These are phyloP conservation scores for Aurinia saxatilis DNA, from an alignment of 345 rosid genomes.

Conservation along the genomic window DNA sequence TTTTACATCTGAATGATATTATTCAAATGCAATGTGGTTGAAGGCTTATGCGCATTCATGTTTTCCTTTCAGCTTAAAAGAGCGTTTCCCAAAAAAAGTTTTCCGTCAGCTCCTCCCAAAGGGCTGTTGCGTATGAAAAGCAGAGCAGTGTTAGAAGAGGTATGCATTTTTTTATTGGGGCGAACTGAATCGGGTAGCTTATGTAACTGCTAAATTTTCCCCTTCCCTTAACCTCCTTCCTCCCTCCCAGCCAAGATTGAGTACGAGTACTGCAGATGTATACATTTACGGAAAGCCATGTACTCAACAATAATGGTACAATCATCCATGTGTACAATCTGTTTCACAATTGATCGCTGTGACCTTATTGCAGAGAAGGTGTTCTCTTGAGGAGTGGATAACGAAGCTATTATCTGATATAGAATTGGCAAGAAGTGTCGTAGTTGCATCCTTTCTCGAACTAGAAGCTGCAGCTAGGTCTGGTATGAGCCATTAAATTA, in stretches of 20 bases:
- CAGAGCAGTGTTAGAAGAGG: conserved; percentile 94
- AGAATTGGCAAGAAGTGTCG: conserved; percentile 83
- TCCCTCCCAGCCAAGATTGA: not conserved
- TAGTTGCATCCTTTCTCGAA: conserved; percentile 94
- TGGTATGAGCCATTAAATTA: conserved; percentile 53
- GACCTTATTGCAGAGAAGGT: conserved; percentile 78
- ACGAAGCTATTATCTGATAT: conserved; percentile 86
- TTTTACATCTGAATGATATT: not conserved
- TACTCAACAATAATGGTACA: not conserved
- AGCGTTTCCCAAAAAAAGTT: conserved; percentile 63
- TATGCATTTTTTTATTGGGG: conserved; percentile 28
- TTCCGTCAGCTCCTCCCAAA: conserved; percentile 93
- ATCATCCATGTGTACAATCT: not conserved
- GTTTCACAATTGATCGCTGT: conserved; percentile 19
- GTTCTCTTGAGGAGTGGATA: conserved; percentile 96
- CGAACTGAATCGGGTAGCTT: not conserved
- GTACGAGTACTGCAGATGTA: not conserved
- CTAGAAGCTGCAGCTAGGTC: conserved; percentile 97
- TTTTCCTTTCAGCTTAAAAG: conserved; percentile 60
- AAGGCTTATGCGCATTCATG: conserved; percentile 7
- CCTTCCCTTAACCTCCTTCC: no score
- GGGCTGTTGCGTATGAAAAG: conserved; percentile 86
- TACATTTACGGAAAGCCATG: conserved; percentile 8
- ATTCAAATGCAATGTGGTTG: not conserved
- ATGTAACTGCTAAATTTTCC: conserved; percentile 7